Evolutionary conservation across 1,284 basidiomycete genomes (phyloP).

Genomic region (Cutaneotrichosporon dermatis): DNA sequence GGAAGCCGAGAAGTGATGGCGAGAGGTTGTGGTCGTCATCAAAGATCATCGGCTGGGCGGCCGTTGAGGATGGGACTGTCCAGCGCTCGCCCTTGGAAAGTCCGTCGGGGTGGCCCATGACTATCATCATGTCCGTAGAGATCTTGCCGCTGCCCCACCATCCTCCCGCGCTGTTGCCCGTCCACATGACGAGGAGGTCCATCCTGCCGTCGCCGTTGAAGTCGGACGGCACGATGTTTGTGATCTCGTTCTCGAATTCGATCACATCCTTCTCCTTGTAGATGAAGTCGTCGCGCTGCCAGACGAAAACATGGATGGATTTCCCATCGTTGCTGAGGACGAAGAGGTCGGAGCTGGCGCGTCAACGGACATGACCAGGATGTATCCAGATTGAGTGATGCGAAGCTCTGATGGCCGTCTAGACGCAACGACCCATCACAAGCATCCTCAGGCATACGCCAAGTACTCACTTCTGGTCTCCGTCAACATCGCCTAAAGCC

Average conservation of each 20-base stretch:
- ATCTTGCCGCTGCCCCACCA: conserved; percentile 42
- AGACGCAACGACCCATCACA: no score
- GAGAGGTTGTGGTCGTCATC: conserved; percentile 84
- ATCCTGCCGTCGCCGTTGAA: conserved; percentile 87
- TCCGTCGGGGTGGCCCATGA: conserved; percentile 57
- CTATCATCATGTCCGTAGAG: conserved; percentile 61
- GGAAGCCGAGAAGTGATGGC: conserved; percentile 77
- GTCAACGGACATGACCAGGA: conserved; percentile 5
- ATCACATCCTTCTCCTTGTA: conserved; percentile 20
- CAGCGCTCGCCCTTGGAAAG: conserved; percentile 52
- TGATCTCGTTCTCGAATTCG: conserved; percentile 54
- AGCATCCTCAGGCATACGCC: no score
- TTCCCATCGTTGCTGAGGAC: conserved; percentile 67
- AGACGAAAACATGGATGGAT: conserved; percentile 68
- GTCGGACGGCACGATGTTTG: conserved; percentile 85
- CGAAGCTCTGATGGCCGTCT: no score
- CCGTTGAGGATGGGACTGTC: conserved; percentile 23
- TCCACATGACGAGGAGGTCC: conserved; percentile 81
- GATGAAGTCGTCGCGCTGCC: conserved; percentile 65
- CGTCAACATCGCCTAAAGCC: conserved; percentile 91
- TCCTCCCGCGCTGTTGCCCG: conserved; percentile 49
- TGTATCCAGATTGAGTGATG: no score
- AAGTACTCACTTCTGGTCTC: conserved; percentile 78
- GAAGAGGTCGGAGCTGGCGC: conserved; percentile 72
- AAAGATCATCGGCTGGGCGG: conserved; percentile 71